Evolutionary conservation across 441 rosid species (phyloP).

Genomic region (Pelargonium fulgidum): DNA sequence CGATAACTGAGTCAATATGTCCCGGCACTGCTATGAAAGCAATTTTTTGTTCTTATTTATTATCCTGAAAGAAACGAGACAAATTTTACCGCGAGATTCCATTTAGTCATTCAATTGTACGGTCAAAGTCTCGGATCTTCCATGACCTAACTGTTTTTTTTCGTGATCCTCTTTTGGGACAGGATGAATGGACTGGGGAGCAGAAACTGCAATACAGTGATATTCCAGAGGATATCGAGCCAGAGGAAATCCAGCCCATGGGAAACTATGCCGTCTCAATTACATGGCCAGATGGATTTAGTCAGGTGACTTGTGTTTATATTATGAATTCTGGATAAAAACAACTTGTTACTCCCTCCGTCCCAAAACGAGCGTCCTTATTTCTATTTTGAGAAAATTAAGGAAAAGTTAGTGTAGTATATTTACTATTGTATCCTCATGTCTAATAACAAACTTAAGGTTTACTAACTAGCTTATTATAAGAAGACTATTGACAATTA

Average conservation of each 20-base stretch:
- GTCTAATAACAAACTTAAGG: too few species aligned
- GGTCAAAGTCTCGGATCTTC: neutral
- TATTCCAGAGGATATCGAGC: constrained; percentile 82
- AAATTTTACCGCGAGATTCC: neutral
- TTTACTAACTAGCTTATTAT: too few species aligned
- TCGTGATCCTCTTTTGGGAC: constrained; percentile 15
- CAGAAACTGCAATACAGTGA: constrained; percentile 67
- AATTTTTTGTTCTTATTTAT: neutral
- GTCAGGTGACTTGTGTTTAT: constrained; percentile 45
- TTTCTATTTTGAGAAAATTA: too few species aligned
- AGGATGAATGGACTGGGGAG: constrained; percentile 96
- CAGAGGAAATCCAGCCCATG: constrained; percentile 84
- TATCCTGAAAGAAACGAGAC: neutral
- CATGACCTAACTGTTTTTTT: too few species aligned
- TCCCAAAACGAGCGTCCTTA: too few species aligned
- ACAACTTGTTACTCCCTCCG: too few species aligned
- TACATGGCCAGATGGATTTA: constrained; percentile 96
- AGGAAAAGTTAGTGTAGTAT: too few species aligned
- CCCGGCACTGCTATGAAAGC: neutral
- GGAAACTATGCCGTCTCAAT: constrained; percentile 91
- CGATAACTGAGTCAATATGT: neutral
- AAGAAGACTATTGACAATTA: too few species aligned
- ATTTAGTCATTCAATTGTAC: neutral
- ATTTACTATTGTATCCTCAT: too few species aligned
- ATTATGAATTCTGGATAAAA: too few species aligned